These are phyloP conservation scores for Trametes cubensis DNA, from an alignment of 768 basidiomycete genomes.

Conservation along the genomic window DNA sequence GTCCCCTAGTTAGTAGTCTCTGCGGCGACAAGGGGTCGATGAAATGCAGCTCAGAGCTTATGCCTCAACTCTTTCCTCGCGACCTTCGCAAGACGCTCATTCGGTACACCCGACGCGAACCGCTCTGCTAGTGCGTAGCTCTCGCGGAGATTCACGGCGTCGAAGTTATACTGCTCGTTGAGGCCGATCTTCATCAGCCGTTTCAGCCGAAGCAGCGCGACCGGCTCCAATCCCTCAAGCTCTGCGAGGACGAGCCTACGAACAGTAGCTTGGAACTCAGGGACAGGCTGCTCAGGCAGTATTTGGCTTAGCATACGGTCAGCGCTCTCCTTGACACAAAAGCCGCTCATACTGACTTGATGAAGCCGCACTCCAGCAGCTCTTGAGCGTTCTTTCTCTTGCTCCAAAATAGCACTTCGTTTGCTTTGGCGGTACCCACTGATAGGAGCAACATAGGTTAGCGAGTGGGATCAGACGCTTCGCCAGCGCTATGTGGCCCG, in stretches of 20 bases:
- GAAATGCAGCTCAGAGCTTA: conserved; percentile 46
- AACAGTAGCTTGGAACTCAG: conserved; percentile 57
- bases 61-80: conserved; percentile 67
- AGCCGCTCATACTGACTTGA: conserved; percentile 50
- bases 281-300: conserved; percentile 53
- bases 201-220: conserved; percentile 56
- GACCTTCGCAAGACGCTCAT: conserved; percentile 54
- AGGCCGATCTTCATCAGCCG: conserved; percentile 55
- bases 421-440: conserved; percentile 74
- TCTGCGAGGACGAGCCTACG: conserved; percentile 51
- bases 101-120: conserved; percentile 62
- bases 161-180: conserved; percentile 63
- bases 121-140: conserved; percentile 71
- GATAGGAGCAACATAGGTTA: neutral
- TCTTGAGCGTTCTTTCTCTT: conserved; percentile 65
- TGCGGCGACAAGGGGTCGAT: neutral
- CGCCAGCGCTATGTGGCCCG: neutral
- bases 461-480: neutral
- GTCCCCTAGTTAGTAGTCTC: too few species aligned
- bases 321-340: neutral
- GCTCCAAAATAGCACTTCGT: conserved; percentile 73
- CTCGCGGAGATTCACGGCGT: conserved; percentile 67
- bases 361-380: conserved; percentile 59
- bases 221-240: conserved; percentile 56
- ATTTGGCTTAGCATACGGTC: conserved; percentile 49